These are phyloP conservation scores for Zopfia rhizophila DNA, from an alignment of 2,329 filamentous ascomycete species.

Conservation along the genomic window DNA sequence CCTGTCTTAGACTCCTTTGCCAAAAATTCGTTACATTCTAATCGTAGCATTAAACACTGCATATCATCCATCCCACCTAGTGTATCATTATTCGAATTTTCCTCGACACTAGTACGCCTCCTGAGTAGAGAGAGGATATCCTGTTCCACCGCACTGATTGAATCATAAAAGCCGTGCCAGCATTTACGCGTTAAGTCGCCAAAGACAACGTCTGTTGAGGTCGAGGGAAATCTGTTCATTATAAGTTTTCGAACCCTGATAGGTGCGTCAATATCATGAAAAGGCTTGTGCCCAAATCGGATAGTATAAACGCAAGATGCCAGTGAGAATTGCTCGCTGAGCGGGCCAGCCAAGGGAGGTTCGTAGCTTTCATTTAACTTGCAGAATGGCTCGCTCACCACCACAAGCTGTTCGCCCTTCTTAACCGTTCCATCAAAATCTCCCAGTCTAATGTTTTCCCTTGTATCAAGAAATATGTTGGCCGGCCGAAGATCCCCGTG, in stretches of 20 bases:
- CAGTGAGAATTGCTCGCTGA: conserved; percentile 36
- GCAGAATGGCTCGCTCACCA: conserved; percentile 16
- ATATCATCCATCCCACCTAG: not conserved
- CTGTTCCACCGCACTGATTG: conserved; percentile 10
- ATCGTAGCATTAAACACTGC: not conserved
- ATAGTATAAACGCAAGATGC: conserved; percentile 66
- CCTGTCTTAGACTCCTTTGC: conserved; percentile 7
- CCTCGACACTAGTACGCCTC: not conserved
- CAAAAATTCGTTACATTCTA: conserved; percentile 8
- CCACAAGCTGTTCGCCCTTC: conserved; percentile 13
- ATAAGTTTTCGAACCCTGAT: conserved; percentile 7
- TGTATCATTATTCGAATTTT: not conserved
- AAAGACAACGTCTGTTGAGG: conserved; percentile 9
- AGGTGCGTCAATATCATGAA: conserved; percentile 11
- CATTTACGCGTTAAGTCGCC: conserved; percentile 9
- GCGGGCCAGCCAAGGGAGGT: conserved; percentile 14
- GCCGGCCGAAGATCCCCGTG: conserved; percentile 18
- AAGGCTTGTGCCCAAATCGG: conserved; percentile 16
- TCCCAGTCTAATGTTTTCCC: conserved; percentile 12
- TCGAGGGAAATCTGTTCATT: conserved; percentile 10
- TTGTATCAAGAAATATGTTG: conserved; percentile 15
- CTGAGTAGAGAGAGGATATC: conserved; percentile 1
- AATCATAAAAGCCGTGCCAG: conserved; percentile 10
- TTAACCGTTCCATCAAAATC: conserved; percentile 20
- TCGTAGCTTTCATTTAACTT: conserved; percentile 14